Conservation (phyloP, 176 grass and related monocot species). For the Oryza meyeriana region DNA sequence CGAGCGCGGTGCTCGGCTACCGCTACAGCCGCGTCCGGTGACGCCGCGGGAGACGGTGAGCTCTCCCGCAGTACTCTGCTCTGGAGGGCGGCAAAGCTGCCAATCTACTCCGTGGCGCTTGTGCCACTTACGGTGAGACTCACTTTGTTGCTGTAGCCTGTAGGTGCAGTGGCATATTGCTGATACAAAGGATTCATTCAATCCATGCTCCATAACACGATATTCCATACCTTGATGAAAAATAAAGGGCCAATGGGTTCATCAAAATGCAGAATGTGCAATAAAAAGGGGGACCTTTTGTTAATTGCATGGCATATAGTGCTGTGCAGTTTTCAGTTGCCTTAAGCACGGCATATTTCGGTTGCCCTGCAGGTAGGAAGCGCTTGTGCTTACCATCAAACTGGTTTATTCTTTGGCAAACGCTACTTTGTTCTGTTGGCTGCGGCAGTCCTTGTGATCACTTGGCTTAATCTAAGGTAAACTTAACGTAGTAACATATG, state of each 20-base stretch:
- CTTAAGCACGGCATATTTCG: neutral
- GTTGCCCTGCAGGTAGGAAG: constrained; percentile 52
- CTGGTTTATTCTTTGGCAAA: constrained; percentile 56
- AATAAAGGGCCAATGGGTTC: neutral
- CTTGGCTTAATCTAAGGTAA: constrained; percentile 94
- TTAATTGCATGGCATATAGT: neutral
- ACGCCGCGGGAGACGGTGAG: constrained; percentile 13
- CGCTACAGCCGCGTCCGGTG: constrained; percentile 9
- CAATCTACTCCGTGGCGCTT: constrained; percentile 79
- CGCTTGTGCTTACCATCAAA: constrained; percentile 61
- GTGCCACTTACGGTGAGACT: constrained; percentile 68
- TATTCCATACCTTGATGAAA: neutral
- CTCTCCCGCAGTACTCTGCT: constrained; percentile 53
- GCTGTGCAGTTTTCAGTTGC: neutral
- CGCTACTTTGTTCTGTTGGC: constrained; percentile 55
- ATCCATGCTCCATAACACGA: neutral
- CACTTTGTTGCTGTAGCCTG: neutral
- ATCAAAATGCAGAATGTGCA: neutral
- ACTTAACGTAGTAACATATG: no score
- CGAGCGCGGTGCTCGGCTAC: constrained; percentile 13
- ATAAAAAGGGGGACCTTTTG: neutral
- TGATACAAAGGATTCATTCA: neutral
- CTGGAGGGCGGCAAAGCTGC: constrained; percentile 85
- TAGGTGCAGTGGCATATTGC: no score
- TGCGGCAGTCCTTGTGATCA: constrained; percentile 74